Base-by-base conservation (phyloP, 163 green algal genomes). In the Trebouxiophyceae sp. region DNA sequence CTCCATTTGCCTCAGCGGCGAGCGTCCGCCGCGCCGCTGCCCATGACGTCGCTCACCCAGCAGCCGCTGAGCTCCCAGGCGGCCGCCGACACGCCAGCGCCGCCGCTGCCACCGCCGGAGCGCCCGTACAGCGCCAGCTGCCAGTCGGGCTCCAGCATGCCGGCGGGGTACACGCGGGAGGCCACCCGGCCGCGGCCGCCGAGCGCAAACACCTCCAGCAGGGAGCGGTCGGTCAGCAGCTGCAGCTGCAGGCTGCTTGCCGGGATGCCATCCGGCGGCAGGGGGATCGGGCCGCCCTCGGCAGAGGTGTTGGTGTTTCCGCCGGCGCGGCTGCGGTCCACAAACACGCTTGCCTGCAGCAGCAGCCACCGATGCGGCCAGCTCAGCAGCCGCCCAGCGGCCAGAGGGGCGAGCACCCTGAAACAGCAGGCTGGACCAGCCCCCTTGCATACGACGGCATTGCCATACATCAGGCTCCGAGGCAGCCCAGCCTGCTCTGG, bases 121-220 rank as follows among this genome's bases (percentile, higher is more conserved):
- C 1, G 27, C 16, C 56, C 66, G 47, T 34, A 67, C 26, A 46
- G 1, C 16, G 32, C 27, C 26, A 63, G 29, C 20, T 23, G 29
- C 66, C 66, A 72, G 1, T n/a, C 4, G 45, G 39, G 39, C 12
- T 66, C 12, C 19, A 33, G 4, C 44, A 59, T 28, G 27, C 45
- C 60, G 3, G 64, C 16, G 7, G 61, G 61, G 45, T 77, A 73
- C 1, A 71, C 45, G 26, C 66, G 59, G 56, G 47, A 64, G 4
- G 60, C 45, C 24, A 77, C 31, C 32, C 71, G 54, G 1, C 65
- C 71, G 3, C 60, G 28, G 6, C 71, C 71, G 29, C 60, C 56
- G 34, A 73, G 63, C 6, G 66, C 71, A 73, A 68, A 77, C 44
- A 62, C 67, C 66, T 77, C 71, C 1, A 77, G 8, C 20, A 77